These are phyloP conservation scores for Salix purpurea DNA, from an alignment of 345 rosid genomes.

Conservation along the genomic window DNA sequence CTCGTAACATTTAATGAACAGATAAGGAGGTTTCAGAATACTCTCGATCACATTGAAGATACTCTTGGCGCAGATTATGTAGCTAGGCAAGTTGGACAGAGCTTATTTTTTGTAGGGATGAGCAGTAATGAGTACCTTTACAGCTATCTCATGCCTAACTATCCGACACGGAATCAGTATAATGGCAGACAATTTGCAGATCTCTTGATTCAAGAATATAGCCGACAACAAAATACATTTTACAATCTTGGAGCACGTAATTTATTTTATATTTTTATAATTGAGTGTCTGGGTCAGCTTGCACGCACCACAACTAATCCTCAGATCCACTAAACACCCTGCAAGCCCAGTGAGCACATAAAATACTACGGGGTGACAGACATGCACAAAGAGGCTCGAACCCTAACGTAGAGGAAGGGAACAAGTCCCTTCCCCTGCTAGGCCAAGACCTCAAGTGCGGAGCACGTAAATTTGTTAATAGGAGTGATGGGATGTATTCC, in stretches of 20 bases:
- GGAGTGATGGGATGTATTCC: slow-evolving; percentile 98
- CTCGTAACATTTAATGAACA: slow-evolving; percentile 85
- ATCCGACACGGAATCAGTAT: slow-evolving; percentile 59
- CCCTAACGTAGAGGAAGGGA: no score
- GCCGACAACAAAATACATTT: slow-evolving; percentile 51
- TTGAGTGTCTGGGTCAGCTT: no score
- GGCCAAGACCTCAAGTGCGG: slow-evolving; percentile 20
- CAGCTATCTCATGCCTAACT: slow-evolving; percentile 95
- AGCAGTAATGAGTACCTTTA: slow-evolving; percentile 97
- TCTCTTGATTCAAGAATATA: slow-evolving; percentile 65
- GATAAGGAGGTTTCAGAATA: slow-evolving; percentile 69
- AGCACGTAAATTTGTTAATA: slow-evolving; percentile 70
- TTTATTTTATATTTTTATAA: no score
- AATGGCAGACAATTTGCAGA: slow-evolving; percentile 68
- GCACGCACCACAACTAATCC: rapidly evolving
- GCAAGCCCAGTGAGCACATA: rapidly evolving
- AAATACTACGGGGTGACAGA: no score
- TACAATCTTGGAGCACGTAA: slow-evolving; percentile 86
- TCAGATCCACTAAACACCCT: no score
- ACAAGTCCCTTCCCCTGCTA: no score
- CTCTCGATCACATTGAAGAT: slow-evolving; percentile 60
- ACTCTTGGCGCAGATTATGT: slow-evolving; percentile 56
- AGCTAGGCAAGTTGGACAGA: slow-evolving; percentile 41
- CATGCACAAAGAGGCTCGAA: no score
- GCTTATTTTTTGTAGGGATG: slow-evolving; percentile 88